A percentile compares a stretch with the other conserved stretches of the same genome.
These are phyloP conservation scores for Lobosporangium transversale DNA, from an alignment of 192 early-diverging fungal genomes.

Conservation along the genomic window DNA sequence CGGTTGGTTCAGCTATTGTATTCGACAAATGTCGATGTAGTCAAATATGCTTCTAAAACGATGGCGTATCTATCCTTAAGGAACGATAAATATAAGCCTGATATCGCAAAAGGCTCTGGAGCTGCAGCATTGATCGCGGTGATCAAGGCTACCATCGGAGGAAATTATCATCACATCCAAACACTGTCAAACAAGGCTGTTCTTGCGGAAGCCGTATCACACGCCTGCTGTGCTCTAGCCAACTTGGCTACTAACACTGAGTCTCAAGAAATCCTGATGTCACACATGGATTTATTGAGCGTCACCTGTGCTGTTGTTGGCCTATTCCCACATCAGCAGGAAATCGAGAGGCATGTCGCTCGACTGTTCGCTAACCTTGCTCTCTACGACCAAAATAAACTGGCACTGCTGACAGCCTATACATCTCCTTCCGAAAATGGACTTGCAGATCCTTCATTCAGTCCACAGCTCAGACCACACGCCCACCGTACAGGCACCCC, in stretches of 20 bases:
- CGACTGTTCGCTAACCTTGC: conserved; percentile 64
- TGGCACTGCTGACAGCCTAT: conserved; percentile 29
- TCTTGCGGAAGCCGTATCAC: conserved; percentile 54
- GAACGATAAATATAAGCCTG: conserved; percentile 56
- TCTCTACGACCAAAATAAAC: conserved; percentile 57
- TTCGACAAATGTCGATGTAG: conserved; percentile 55
- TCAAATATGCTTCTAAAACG: conserved; percentile 66
- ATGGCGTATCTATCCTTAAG: conserved; percentile 65
- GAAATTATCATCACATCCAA: too few relatives aligned
- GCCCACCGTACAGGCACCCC: background rate
- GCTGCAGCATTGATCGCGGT: conserved; percentile 18
- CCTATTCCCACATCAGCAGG: conserved; percentile 51
- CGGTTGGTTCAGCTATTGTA: conserved; percentile 53
- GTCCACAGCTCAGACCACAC: background rate
- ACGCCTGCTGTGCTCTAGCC: conserved; percentile 66
- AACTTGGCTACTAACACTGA: conserved; percentile 68
- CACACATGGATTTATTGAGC: conserved; percentile 56
- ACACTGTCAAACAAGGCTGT: background rate
- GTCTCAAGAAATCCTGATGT: conserved; percentile 59
- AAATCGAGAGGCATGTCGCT: conserved; percentile 68
- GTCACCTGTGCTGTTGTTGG: conserved; percentile 56
- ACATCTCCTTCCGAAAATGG: background rate
- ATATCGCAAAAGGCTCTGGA: conserved; percentile 21
- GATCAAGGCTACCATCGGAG: background rate
- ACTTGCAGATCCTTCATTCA: background rate